phyloP scores from a whole-genome alignment of 2,329 filamentous ascomycete species.

The Apiospora hydei region DNA sequence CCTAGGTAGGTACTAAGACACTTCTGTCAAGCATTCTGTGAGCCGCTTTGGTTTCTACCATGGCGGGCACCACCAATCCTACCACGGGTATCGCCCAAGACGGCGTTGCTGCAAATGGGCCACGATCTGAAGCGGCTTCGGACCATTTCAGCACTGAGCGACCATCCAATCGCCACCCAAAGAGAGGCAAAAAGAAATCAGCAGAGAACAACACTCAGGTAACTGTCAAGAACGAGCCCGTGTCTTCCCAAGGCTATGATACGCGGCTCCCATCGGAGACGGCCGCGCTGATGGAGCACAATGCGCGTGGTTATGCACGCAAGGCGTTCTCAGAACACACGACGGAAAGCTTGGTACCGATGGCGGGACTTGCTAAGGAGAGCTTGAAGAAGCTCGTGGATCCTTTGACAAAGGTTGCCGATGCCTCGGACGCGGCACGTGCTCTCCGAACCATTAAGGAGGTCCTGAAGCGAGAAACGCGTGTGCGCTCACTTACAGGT shows the following conservation, averaged over 20 bases:
- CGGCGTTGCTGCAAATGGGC: not conserved
- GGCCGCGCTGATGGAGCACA: not conserved
- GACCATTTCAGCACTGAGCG: not conserved
- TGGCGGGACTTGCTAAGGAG: not conserved
- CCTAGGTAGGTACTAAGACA: not conserved
- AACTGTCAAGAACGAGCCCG: not conserved
- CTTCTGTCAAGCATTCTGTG: not conserved
- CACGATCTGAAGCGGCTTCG: not conserved
- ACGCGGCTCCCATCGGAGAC: not conserved
- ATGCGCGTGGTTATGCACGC: not conserved
- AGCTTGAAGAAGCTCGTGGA: not conserved
- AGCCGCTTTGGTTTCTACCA: not conserved
- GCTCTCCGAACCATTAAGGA: not conserved
- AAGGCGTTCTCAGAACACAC: not conserved
- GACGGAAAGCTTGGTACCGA: not conserved
- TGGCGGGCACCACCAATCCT: not conserved
- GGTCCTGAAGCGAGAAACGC: not conserved
- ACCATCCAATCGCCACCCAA: no score
- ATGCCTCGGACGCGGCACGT: not conserved
- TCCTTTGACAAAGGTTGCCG: not conserved
- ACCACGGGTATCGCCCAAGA: not conserved
- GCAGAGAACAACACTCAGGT: not conserved
- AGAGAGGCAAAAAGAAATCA: not conserved
- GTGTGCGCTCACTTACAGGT: conserved; percentile 25
- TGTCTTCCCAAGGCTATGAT: not conserved